Base-by-base conservation (phyloP, 768 basidiomycete genomes). In the Hysterangium stoloniferum region DNA sequence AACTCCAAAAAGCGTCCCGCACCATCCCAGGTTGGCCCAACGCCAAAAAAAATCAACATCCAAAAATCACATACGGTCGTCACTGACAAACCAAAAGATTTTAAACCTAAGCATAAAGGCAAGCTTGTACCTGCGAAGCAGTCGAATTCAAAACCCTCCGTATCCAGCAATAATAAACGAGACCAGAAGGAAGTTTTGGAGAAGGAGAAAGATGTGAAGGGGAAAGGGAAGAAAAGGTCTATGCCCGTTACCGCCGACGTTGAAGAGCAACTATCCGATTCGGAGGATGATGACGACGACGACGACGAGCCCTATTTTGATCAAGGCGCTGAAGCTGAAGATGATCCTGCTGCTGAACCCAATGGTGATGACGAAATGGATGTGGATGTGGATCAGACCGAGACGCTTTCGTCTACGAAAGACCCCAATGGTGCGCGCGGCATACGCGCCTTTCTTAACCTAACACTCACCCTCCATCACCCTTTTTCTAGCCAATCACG, bases 381-480 rank as follows among this genome's bases (percentile, higher is more conserved):
- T 31, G 59, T 68, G 31, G 62, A 61, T 31, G 44, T n/a, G 48
- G 19, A 55, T 31, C 9, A 40, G 36, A 13, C 55, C 34, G 25
- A 51, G 55, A 51, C 51, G 32, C 20, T 55, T 1, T 17, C 19
- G 8, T 38, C 48, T 19, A 37, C 37, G 11, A 83, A 79, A 59
- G 77, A 83, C 62, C 73, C 79, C 12, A 78, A 80, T 61, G 80
- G 84, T 84, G 57, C 47, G 68, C 61, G 17, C 42, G 8, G 27
- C 25, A 7, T 48, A 24, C 27, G 35, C n/a, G 47, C 27, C 29
- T 45, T 33, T 41, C 48, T 48, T 43, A 25, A 36, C 13, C 17
- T 28, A 47, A 19, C 44, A 49, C 47, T 47, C 20, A 22, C 7
- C 29, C 25, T 24, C 55, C 25, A 45, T n/a, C n/a, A 19, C 31